Evolutionary conservation across 345 rosid species (phyloP).

Genomic region (Aethionema arabicum): DNA sequence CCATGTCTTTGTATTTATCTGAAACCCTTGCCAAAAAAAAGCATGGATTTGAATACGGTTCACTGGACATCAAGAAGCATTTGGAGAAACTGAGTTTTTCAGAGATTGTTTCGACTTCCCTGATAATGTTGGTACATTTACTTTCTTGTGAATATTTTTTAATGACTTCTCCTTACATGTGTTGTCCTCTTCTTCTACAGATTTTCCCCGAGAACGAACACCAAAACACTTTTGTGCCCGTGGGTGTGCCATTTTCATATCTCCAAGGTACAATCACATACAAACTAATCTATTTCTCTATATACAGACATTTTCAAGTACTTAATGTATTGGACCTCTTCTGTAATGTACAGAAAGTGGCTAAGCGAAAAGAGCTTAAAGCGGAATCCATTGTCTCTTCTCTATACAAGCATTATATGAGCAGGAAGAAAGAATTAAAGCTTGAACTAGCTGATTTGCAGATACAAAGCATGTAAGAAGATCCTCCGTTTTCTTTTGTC

Average conservation of each 20-base stretch:
- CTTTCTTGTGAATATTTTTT: constrained; percentile 7
- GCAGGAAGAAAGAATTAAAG: constrained; percentile 39
- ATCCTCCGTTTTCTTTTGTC: constrained; percentile 4
- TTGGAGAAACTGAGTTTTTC: constrained; percentile 70
- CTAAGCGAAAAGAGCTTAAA: constrained; percentile 53
- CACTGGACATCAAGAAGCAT: constrained; percentile 71
- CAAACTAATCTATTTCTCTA: background rate
- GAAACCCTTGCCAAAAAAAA: constrained; percentile 63
- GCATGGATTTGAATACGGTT: constrained; percentile 87
- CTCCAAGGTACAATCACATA: constrained; percentile 51
- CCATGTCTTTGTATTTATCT: constrained; percentile 69
- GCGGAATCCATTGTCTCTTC: constrained; percentile 47
- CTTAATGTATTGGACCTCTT: constrained; percentile 5
- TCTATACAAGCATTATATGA: constrained; percentile 45
- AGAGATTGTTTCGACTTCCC: constrained; percentile 64
- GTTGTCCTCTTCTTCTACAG: constrained; percentile 43
- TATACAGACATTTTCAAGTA: background rate
- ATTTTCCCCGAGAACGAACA: constrained; percentile 47
- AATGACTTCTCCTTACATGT: constrained; percentile 23
- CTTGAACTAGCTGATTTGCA: constrained; percentile 39
- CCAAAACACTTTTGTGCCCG: constrained; percentile 45
- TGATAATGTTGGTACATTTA: constrained; percentile 63
- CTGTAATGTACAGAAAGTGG: constrained; percentile 49
- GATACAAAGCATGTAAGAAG: constrained; percentile 62
- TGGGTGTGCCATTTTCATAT: constrained; percentile 93